Base-by-base conservation (phyloP, 169 alveolate genomes). In the Ichthyophthirius multifiliis region DNA sequence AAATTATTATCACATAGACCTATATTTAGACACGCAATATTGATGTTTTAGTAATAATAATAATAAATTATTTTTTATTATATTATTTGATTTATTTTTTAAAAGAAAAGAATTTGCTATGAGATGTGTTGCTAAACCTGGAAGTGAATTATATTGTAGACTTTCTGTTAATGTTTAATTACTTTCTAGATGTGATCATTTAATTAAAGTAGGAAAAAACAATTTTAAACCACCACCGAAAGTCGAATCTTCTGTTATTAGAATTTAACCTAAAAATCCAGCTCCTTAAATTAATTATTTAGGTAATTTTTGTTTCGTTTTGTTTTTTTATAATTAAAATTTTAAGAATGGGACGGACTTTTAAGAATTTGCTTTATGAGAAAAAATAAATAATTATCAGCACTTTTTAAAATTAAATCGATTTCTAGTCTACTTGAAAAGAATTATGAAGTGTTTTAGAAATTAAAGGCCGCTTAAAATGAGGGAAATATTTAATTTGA, bases 181-280 rank as follows among this genome's bases (percentile, higher is more conserved):
- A 79, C 85, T 96, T 32, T 84, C 97, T 39, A 92, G 94, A 76
- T 96, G 90, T 23, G 97, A 94, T 34, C 96, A 92, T 93, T 73
- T 98, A 85, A 87, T 97, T 96, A 98, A 98, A 86, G 99, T 99
- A 6, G 92, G 98, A 20, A 94, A 97, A 87, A 98, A 99, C 64
- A 96, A 98, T 83, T 99, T 99, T 90, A 97, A 96, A 75, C 99
- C 99, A 13, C 99, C 99, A 44, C 99, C 99, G 32, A 98, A 99
- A 91, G 77, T 99, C 0, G 99, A 99, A 88, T 95, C 99, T 67
- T 96, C 98, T 91, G 98, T 99, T 27, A 99, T 99, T 31, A 96
- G 99, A 83, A 96, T 99, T 73, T 98, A 96, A 63, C 99, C 99
- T 4, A 91, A 97, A 55, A 93, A 92, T 46, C 98, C 96, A 63